Conservation (phyloP, 1,139 yeast genomes). For the Hyphopichia khmerensis region DNA sequence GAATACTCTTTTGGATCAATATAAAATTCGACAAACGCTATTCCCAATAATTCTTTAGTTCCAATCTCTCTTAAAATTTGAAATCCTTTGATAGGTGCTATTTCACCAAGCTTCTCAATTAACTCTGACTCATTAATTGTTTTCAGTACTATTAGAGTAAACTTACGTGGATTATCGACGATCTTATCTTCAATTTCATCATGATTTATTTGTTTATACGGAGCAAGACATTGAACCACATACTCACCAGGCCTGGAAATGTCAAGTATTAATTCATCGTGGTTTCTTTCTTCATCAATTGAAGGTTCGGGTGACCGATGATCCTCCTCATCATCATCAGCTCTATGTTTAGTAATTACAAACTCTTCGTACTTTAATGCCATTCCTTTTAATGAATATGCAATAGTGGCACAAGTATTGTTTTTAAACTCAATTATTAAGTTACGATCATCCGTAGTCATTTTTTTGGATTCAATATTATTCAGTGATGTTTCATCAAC, state of each 20-base stretch:
- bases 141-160: constrained; percentile 27
- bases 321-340: constrained; percentile 11
- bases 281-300: constrained; percentile 7
- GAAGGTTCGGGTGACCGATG: background rate
- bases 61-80: constrained; percentile 37
- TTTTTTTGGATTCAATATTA: constrained; percentile 33
- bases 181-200: constrained; percentile 26
- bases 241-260: constrained; percentile 65
- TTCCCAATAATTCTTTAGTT: constrained; percentile 36
- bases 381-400: constrained; percentile 46
- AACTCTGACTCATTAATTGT: constrained; percentile 27
- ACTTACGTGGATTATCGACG: constrained; percentile 36
- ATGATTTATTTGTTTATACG: constrained; percentile 13
- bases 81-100: constrained; percentile 25
- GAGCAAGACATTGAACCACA: constrained; percentile 38
- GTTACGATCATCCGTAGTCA: constrained; percentile 34
- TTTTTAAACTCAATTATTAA: constrained; percentile 54
- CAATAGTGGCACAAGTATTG: constrained; percentile 58
- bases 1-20: constrained; percentile 13
- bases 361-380: constrained; percentile 32
- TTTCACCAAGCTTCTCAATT: constrained; percentile 19
- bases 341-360: constrained; percentile 4
- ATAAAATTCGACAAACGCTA: constrained; percentile 40
- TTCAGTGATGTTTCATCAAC: constrained; percentile 25
- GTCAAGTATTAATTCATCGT: constrained; percentile 20